Base-by-base conservation (phyloP, 495 filamentous ascomycete species). In the Rostrohypoxylon terebratum region DNA sequence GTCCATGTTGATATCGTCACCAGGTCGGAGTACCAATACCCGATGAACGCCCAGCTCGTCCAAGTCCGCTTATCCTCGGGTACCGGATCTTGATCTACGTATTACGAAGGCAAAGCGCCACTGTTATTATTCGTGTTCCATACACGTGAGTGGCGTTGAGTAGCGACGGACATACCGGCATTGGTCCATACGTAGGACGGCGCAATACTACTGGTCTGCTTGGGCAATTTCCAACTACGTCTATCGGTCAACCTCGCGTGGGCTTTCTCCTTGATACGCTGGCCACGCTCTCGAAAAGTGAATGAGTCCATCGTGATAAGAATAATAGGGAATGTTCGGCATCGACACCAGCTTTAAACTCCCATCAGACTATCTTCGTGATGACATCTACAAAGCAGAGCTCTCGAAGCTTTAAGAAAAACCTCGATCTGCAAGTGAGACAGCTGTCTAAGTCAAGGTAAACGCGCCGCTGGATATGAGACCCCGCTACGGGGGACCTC, bases 41-140 rank as follows among this genome's bases (percentile, higher is more conserved):
- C 69, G 16, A 79, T 72, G 57, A 79, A 79, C 10, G 75, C 69
- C 72, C 68, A 69, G 20, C 59, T 74, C n/a, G 64, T 72, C 77
- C 77, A 79, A 1, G 75, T 77, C 66, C 71, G 73, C 11, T 74
- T 76, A 33, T 75, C 75, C 18, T 74, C 75, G 2, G 77, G 72
- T 1, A 75, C 75, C 0, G 75, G 75, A 66, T 79, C 77, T 59
- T 79, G 75, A 71, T 79, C 77, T 79, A n/a, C n/a, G n/a, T n/a
- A 23, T 66, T 25, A 20, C 34, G 18, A 20, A 1, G 33, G 11
- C 21, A 47, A 65, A 64, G 14, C 0, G 28, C 4, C 28, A 23
- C 62, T 28, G 63, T 34, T 53, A 16, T 1, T 20, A 42, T n/a
- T n/a, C n/a, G n/a, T n/a, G n/a, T n/a, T n/a, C n/a, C n/a, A n/a